Evolutionary conservation across 345 rosid genomes (phyloP).

Genomic region (Lepidium didymum): DNA sequence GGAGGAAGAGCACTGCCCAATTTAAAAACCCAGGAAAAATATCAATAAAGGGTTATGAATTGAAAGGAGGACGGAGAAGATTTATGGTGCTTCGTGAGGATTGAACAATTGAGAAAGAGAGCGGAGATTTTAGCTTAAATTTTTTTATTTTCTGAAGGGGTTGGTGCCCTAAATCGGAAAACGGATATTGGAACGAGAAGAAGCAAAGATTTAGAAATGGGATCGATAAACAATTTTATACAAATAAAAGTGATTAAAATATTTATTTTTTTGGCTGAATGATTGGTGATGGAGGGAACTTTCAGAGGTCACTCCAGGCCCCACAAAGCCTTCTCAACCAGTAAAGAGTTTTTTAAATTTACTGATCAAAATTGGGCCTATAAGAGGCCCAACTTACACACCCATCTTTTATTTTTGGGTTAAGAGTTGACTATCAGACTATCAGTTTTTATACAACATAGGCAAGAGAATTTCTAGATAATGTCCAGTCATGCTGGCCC

Average conservation of each 20-base stretch:
- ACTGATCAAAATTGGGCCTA: not conserved
- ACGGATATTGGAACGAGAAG: slow-evolving; percentile 2
- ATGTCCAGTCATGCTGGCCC: too few relatives aligned
- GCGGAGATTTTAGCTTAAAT: not conserved
- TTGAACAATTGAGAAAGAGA: not conserved
- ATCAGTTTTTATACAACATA: too few relatives aligned
- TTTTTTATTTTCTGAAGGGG: not conserved
- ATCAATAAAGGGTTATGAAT: not conserved
- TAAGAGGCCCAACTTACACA: not conserved
- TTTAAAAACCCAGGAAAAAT: not conserved
- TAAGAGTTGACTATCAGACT: not conserved
- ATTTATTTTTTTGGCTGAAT: not conserved
- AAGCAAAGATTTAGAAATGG: slow-evolving; percentile 11
- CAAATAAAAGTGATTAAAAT: not conserved
- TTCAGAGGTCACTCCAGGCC: slow-evolving; percentile 6
- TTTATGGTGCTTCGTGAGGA: not conserved
- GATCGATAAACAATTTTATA: slow-evolving; percentile 2
- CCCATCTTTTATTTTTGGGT: not conserved
- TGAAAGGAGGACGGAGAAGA: not conserved
- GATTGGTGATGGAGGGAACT: slow-evolving; percentile 22
- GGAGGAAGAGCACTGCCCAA: not conserved
- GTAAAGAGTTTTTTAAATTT: not conserved
- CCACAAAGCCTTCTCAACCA: not conserved
- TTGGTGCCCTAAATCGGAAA: slow-evolving; percentile 31
- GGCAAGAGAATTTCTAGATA: too few relatives aligned